A percentile compares a stretch with the other conserved stretches of the same genome.
Conservation (phyloP, 2,329 filamentous ascomycete genomes). For the Aureobasidium sp. region DNA sequence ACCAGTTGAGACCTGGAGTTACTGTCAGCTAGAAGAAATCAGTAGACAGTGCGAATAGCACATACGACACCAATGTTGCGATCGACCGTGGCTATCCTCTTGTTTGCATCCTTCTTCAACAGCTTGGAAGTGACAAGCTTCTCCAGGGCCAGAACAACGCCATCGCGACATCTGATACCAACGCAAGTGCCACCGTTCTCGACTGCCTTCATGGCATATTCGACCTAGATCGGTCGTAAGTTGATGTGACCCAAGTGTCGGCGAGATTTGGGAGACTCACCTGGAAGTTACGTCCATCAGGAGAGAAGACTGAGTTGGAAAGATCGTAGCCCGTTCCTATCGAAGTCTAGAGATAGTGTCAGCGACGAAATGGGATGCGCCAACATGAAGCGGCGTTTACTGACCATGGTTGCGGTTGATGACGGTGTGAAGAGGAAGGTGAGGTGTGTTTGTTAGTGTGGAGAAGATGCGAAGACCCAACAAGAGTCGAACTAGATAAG, state of each 20-base stretch:
- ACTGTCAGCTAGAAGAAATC: not conserved
- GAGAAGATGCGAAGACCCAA: not conserved
- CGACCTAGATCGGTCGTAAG: conserved; percentile 44
- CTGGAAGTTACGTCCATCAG: conserved; percentile 98
- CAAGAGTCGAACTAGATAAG: not conserved
- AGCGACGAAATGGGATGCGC: not conserved
- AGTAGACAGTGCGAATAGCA: conserved; percentile 14
- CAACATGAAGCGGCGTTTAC: not conserved
- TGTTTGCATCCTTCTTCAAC: conserved; percentile 90
- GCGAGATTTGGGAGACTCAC: conserved; percentile 36
- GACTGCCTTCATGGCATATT: conserved; percentile 97
- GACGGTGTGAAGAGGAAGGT: conserved; percentile 46
- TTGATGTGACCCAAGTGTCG: not conserved
- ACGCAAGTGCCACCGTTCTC: conserved; percentile 96
- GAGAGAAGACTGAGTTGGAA: conserved; percentile 98
- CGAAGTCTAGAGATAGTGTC: conserved; percentile 60
- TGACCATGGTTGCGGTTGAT: conserved; percentile 13
- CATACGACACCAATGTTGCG: conserved; percentile 87
- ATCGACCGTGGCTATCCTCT: conserved; percentile 92
- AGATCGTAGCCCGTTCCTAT: conserved; percentile 99
- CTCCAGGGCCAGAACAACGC: conserved; percentile 90
- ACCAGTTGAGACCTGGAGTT: conserved; percentile 75
- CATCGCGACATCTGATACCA: conserved; percentile 95
- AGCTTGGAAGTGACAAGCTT: conserved; percentile 96
- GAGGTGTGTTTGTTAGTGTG: conserved; percentile 66